A percentile compares a stretch with the other conserved stretches of the same genome.
phyloP scores from a whole-genome alignment of 164 flowering plant species.

The Stephania yunnanensis region DNA sequence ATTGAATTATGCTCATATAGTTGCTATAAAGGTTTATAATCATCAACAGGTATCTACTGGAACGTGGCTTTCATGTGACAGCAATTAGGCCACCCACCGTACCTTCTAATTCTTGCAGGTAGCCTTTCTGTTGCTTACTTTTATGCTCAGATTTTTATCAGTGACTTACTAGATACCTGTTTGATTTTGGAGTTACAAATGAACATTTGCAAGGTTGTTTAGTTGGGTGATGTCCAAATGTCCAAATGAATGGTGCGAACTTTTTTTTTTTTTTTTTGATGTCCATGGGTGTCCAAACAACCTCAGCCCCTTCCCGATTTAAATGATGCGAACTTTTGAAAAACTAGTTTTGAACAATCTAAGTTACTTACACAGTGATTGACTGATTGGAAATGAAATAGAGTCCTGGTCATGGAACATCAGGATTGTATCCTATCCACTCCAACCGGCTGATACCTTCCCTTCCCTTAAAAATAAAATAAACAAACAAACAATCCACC shows the following conservation, averaged over 20 bases:
- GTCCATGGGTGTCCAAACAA: not conserved
- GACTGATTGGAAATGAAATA: not conserved
- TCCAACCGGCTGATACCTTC: too few relatives aligned
- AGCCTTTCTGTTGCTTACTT: not conserved
- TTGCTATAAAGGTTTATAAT: conserved; percentile 13
- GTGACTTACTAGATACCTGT: not conserved
- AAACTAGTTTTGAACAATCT: not conserved
- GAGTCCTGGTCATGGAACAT: not conserved
- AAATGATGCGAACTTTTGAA: not conserved
- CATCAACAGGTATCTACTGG: conserved; percentile 49
- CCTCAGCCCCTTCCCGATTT: not conserved
- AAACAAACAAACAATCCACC: too few relatives aligned
- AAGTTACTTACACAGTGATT: too few relatives aligned
- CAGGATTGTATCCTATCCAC: too few relatives aligned
- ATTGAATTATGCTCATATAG: not conserved
- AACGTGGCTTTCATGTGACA: conserved; percentile 80
- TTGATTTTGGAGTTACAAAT: not conserved
- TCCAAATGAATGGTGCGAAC: not conserved
- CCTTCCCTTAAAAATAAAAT: too few relatives aligned
- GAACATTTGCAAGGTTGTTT: not conserved
- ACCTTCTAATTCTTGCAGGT: conserved; percentile 95
- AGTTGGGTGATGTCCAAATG: not conserved
- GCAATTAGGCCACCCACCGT: conserved; percentile 97
- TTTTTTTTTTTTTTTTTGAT: not conserved
- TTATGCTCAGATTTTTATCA: not conserved